Base-by-base conservation (phyloP, 495 filamentous ascomycete species). In the Xylaria longipes region DNA sequence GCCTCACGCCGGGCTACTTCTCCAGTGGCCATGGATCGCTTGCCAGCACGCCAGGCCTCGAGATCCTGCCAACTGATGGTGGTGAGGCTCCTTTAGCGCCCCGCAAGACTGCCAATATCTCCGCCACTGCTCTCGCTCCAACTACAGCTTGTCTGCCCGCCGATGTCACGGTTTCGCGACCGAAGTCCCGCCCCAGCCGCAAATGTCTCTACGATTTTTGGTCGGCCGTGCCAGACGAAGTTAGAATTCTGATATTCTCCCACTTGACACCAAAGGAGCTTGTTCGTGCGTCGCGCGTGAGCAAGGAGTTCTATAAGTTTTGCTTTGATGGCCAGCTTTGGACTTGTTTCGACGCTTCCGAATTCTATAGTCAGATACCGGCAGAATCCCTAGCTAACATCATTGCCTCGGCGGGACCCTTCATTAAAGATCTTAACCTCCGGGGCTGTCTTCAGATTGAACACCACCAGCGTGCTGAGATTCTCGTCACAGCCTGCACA, bases 321-420 rank as follows among this genome's bases (percentile, higher is more conserved):
- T 98, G 95, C 82, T 97, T 94, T 73, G 96, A 99, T 79, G 96
- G 96, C 9, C 96, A 99, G 80, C 82, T 99, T 22, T 99, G 96
- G 96, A 88, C 87, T 0, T 87, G 86, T 58, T 86, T 98, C 52
- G 94, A 98, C 77, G 91, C 94, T 0, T 89, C 95, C 0, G 89
- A 91, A 39, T 98, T 94, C 79, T 99, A 99, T 77, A 87, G 86
- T 60, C 89, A 92, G 50, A 98, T 99, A 68, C 90, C 96, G 0
- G 92, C 92, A 11, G 90, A 91, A 69, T 91, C 92, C 9, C 83
- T 99, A 15, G 89, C 93, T 54, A 94, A 92, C 78, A 93, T 99
- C 68, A 93, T 98, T 77, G 90, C 89, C 0, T 84, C 89, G 3
- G 94, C 94, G 5, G 96, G 95, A 3, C 92, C 95, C 0, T 99